These are phyloP conservation scores for Pleoardoris graminearum DNA, from an alignment of 2,329 filamentous ascomycete genomes.

Conservation along the genomic window DNA sequence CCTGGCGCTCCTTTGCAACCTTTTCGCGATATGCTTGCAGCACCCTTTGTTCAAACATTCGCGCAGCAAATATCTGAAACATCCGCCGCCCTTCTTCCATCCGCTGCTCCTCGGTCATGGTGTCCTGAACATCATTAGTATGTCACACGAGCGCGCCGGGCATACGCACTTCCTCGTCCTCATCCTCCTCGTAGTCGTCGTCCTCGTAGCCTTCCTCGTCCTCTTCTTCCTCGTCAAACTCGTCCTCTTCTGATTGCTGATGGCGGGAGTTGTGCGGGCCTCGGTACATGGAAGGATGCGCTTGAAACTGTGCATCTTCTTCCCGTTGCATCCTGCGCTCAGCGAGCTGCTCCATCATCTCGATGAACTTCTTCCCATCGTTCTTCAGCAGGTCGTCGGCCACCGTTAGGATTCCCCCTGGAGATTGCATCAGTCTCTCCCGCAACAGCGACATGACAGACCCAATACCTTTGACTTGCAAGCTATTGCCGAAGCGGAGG, in stretches of 20 bases:
- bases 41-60: conserved; percentile 98
- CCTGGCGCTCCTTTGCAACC: conserved; percentile 88
- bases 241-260: conserved; percentile 72
- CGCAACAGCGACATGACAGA: conserved; percentile 7
- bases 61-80: conserved; percentile 98
- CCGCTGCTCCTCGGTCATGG: conserved; percentile 96
- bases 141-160: conserved; percentile 11
- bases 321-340: conserved; percentile 97
- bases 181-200: conserved; percentile 55
- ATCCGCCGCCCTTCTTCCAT: conserved; percentile 98
- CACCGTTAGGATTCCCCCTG: conserved; percentile 96
- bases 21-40: conserved; percentile 97
- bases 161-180: conserved; percentile 41
- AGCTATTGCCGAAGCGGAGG: conserved; percentile 95
- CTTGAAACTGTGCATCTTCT: conserved; percentile 75
- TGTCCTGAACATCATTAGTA: conserved; percentile 65
- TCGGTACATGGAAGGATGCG: conserved; percentile 59
- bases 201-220: conserved; percentile 64
- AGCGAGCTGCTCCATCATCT: conserved; percentile 99
- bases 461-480: conserved; percentile 80
- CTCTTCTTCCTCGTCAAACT: conserved; percentile 72
- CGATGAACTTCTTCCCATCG: conserved; percentile 98
- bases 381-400: conserved; percentile 98
- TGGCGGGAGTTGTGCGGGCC: conserved; percentile 60
- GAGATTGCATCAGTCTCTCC: conserved; percentile 32